These are phyloP conservation scores for Elaeagnus macrophylla DNA, from an alignment of 306 rosid genomes.

Conservation along the genomic window DNA sequence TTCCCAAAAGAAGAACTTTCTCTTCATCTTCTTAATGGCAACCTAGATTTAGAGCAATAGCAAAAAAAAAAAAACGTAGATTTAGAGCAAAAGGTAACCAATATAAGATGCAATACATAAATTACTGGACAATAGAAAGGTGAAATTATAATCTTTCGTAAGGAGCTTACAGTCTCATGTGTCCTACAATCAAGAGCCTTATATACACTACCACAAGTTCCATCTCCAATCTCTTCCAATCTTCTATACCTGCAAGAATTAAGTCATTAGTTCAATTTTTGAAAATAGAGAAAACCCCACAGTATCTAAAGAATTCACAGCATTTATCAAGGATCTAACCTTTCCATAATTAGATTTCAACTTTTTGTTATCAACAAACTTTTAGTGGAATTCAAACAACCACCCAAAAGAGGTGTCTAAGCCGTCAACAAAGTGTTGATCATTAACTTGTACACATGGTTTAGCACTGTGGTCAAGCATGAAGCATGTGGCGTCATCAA, in stretches of 20 bases:
- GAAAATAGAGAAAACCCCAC: conserved; percentile 5
- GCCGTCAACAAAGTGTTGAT: conserved; percentile 44
- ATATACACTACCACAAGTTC: conserved; percentile 84
- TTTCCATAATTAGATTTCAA: conserved; percentile 53
- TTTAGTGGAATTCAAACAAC: conserved; percentile 43
- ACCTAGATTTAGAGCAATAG: conserved; percentile 33
- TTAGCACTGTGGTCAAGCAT: conserved; percentile 28
- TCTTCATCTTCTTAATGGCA: conserved; percentile 83
- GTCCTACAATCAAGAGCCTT: conserved; percentile 62
- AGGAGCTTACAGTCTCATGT: conserved; percentile 57
- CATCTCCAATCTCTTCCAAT: conserved; percentile 85
- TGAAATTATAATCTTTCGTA: background rate
- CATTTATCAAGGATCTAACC: conserved; percentile 33
- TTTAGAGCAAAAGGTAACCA: background rate
- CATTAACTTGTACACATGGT: conserved; percentile 32
- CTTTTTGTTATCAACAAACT: conserved; percentile 28
- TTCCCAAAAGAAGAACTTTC: conserved; percentile 82
- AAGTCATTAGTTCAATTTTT: background rate
- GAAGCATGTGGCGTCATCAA: conserved; percentile 35
- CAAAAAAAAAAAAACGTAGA: background rate
- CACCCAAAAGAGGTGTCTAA: conserved; percentile 50
- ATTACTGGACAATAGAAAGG: background rate
- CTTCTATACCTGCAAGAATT: conserved; percentile 45
- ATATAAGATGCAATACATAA: background rate
- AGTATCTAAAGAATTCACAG: conserved; percentile 7